Evolutionary conservation across 192 early-diverging fungal species (phyloP), one percentile per base, ranked within the genome.

Genomic region (Gonapodya prolifera): DNA sequence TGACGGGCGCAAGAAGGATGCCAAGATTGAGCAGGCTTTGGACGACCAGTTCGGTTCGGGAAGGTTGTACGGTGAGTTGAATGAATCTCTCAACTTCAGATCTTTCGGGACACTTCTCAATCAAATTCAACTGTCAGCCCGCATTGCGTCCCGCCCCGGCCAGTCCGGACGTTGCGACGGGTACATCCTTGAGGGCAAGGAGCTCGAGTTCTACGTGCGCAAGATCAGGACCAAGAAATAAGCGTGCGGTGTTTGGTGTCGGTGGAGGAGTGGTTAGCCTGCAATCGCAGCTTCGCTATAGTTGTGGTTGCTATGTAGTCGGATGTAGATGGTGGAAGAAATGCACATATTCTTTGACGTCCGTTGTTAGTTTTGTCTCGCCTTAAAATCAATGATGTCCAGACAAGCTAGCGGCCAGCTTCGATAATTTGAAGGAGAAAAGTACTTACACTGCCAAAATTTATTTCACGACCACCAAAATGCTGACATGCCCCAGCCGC

Each of bases 121-220:
- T 23, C 45, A 8, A 61, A 61, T 61, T 16, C 45, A 16, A 16
- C 8, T 61, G 23, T 35, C 75, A 80, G 97, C 97, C 82, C 90
- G 91, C 83, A 87, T 99, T 82, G 83, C 95, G 69, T 99, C 97
- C 79, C 93, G 96, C 82, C 97, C 96, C 34, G 97, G 97, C 83
- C 97, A 99, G 89, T 93, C 93, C 82, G 97, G 97, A 79, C 93
- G 97, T 83, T 88, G 89, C 80, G 97, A 99, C 85, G 97, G 97
- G 76, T 98, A 98, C 91, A 93, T 99, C 83, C 89, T 99, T 73
- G 97, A 99, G 86, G 97, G 97, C 80, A 96, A 97, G 91, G 97
- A 99, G 89, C 93, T 99, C 80, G 97, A 98, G 78, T 99, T 99
- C 93, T 99, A 99, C 92, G 71, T 73, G 8, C 71, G 71, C 18